Evolutionary conservation across 2,329 filamentous ascomycete species (phyloP), one percentile per base, ranked within the genome.

Genomic region (Pseudocercospora eumusae): DNA sequence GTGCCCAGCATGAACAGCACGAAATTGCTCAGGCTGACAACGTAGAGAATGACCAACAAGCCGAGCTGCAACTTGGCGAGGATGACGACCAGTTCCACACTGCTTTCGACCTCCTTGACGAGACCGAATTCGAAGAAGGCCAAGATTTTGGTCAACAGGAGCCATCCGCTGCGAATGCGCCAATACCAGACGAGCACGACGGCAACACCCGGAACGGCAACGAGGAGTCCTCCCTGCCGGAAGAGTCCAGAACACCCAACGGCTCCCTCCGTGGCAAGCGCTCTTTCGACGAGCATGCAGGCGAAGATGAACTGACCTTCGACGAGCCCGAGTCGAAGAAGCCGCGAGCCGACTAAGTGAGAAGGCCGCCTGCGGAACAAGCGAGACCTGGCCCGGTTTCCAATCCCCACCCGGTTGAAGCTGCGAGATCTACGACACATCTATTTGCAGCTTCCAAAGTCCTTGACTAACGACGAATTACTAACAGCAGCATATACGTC

Each of bases 221-320:
- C 11, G 61, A 65, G 8, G 55, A 50, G 15, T 42, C 57, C 13
- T 53, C 20, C 25, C 27, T 56, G 10, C 56, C 59, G 8, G 44
- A 55, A 21, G 44, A 31, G 20, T 18, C 23, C n/a, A 47, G 42
- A 10, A 60, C 59, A 21, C 59, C 58, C 10, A 64, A 36, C 9
- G 50, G 66, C 28, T 72, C 71, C 18, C 70, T 70, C 23, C 64
- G 64, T 47, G 70, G 70, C 56, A 75, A 75, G 68, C 71, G 73
- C 18, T 69, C 71, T 8, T 69, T 72, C 54, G 71, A 72, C 18
- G 69, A 74, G 61, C 58, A 66, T 58, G 66, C 64, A 27, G 68
- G 67, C 25, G 61, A 68, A 23, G 67, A 71, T 50, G 65, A 66
- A 23, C 49, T 69, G 52, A 64, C 66, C 42, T 66, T 68, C 21